A percentile compares a stretch with the other conserved stretches of the same genome.
These are phyloP conservation scores for Stygiomarasmius scandens DNA, from an alignment of 1,284 basidiomycete species.

Conservation along the genomic window DNA sequence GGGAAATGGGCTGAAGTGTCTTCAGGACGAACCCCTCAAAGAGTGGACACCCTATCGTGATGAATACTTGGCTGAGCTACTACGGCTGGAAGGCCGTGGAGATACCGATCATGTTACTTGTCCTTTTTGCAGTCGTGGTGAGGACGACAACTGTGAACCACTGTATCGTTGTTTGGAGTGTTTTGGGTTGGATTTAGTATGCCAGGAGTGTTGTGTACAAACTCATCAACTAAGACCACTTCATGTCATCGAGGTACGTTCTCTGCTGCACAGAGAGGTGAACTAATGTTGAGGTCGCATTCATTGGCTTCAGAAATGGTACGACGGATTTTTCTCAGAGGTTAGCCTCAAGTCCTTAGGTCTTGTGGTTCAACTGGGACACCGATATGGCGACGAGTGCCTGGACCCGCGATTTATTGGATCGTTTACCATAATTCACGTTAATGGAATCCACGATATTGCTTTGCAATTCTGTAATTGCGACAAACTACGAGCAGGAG, in stretches of 20 bases:
- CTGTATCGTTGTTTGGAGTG: background rate
- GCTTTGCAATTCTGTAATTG: constrained; percentile 2
- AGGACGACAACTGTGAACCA: background rate
- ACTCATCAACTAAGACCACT: background rate
- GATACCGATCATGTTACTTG: no score
- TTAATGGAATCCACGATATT: constrained; percentile 7
- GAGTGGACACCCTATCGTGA: background rate
- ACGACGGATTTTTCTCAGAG: background rate
- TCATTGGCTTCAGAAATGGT: constrained; percentile 1
- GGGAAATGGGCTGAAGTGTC: no score
- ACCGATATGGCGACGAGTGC: background rate
- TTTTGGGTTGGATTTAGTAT: background rate
- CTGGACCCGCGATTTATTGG: background rate
- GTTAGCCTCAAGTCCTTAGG: background rate
- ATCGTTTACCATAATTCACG: constrained; percentile 1
- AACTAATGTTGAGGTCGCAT: no score
- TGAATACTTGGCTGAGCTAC: background rate
- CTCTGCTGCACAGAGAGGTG: no score
- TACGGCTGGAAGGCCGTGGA: background rate
- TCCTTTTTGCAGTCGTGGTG: background rate
- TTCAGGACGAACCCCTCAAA: background rate
- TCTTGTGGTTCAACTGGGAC: background rate
- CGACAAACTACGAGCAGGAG: background rate
- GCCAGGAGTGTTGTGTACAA: background rate
- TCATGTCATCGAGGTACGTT: constrained; percentile 1